Evolutionary conservation across 1,284 basidiomycete genomes (phyloP).

Genomic region (Anthracocystis panici-leucophaei): DNA sequence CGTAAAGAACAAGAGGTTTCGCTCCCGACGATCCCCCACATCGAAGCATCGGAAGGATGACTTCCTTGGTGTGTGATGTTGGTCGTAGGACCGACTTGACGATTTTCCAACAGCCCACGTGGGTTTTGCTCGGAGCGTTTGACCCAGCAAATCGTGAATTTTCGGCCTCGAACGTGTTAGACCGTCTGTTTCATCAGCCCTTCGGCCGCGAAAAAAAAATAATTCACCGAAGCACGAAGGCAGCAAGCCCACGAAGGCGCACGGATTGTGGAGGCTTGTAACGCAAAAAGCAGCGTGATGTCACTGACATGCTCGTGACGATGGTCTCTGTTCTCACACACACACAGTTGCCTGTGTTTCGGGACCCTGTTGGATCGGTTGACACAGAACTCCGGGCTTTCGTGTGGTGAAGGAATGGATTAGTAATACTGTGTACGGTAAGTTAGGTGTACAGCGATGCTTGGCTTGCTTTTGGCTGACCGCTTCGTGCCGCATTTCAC

Average conservation of each 20-base stretch:
- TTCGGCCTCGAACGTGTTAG: no score
- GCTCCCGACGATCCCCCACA: no score
- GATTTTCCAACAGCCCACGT: no score
- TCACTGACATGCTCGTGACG: conserved; percentile 12
- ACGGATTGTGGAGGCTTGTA: conserved; percentile 20
- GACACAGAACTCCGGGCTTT: background rate
- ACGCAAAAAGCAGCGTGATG: conserved; percentile 8
- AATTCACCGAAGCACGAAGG: background rate
- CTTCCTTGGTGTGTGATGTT: no score
- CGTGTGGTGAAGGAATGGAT: background rate
- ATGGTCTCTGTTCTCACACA: conserved; percentile 1
- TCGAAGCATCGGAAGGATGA: no score
- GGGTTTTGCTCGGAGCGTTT: no score
- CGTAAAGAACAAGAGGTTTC: no score
- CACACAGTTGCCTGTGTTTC: background rate
- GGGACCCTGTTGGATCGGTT: conserved; percentile 1
- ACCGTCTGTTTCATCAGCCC: background rate
- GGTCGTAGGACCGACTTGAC: no score
- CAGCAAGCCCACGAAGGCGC: background rate
- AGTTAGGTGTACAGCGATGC: background rate
- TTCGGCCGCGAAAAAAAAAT: background rate
- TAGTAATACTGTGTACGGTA: conserved; percentile 3
- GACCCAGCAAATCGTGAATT: no score
- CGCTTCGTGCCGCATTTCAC: background rate
- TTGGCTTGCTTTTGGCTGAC: background rate